Conservation (phyloP, 306 rosid genomes). For the Elaeagnus macrophylla region DNA sequence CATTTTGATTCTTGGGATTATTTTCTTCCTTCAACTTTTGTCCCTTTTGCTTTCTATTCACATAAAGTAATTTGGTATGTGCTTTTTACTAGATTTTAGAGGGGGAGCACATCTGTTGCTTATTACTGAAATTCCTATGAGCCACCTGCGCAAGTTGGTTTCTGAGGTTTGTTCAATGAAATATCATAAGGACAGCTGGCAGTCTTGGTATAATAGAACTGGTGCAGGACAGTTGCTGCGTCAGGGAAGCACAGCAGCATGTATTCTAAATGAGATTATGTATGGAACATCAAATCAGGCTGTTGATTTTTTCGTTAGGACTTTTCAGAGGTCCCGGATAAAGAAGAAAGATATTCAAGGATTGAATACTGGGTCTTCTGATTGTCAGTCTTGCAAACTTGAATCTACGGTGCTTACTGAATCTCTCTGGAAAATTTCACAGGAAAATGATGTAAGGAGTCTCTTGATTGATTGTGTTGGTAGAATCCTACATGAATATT, state of each 20-base stretch:
- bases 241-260: conserved; percentile 87
- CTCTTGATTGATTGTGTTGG: conserved; percentile 69
- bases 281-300: conserved; percentile 81
- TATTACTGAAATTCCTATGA: conserved; percentile 61
- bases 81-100: conserved; percentile 44
- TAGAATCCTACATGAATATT: conserved; percentile 73
- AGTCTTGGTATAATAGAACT: conserved; percentile 70
- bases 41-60: conserved; percentile 13
- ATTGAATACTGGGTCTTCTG: conserved; percentile 7
- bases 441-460: conserved; percentile 42
- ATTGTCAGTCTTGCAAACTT: conserved; percentile 23
- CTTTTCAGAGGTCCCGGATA: conserved; percentile 42
- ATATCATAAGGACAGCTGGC: conserved; percentile 70
- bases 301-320: conserved; percentile 33
- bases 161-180: conserved; percentile 68
- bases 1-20: conserved; percentile 21
- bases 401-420: conserved; percentile 19
- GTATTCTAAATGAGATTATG: conserved; percentile 85
- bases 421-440: conserved; percentile 53
- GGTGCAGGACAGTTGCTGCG: conserved; percentile 83
- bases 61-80: conserved; percentile 7
- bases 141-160: conserved; percentile 64
- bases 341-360: conserved; percentile 28
- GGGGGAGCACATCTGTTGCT: conserved; percentile 54
- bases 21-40: conserved; percentile 8